phyloP scores from a whole-genome alignment of 139 green algal species.

The Chlamydomonas sp. region DNA sequence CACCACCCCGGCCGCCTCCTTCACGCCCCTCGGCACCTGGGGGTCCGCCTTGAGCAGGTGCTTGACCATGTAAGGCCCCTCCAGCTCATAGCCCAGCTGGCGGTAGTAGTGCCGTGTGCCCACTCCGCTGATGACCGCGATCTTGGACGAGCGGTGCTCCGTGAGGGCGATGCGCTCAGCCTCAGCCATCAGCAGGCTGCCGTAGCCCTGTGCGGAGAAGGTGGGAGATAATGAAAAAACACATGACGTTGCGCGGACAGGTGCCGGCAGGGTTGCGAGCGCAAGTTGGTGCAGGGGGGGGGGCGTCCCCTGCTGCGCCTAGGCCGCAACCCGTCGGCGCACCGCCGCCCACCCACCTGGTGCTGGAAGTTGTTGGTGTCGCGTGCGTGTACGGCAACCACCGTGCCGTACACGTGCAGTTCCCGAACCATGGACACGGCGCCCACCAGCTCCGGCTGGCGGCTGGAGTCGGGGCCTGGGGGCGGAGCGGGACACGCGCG shows the following conservation, averaged over 20 bases:
- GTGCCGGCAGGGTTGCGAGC: neutral
- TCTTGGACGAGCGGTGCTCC: constrained; percentile 90
- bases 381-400: constrained; percentile 90
- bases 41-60: constrained; percentile 18
- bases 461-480: constrained; percentile 44
- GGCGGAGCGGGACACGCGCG: neutral
- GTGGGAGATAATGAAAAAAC: neutral
- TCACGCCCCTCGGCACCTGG: no score
- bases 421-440: constrained; percentile 93
- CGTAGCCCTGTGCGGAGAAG: constrained; percentile 13
- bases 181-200: constrained; percentile 90
- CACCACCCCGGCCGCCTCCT: no score
- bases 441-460: constrained; percentile 84
- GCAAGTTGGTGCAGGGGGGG: neutral
- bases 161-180: constrained; percentile 90
- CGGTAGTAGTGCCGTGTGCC: constrained; percentile 98
- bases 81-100: constrained; percentile 81
- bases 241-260: neutral
- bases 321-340: neutral
- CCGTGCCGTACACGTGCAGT: constrained; percentile 98
- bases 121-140: constrained; percentile 98
- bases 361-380: constrained; percentile 88
- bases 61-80: constrained; percentile 98
- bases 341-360: constrained; percentile 64
- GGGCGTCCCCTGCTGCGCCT: neutral